Percentiles rank a stretch among this genome's conserved stretches.
phyloP scores from a whole-genome alignment of 2,329 filamentous ascomycete species.

The Esteya vermicola region DNA sequence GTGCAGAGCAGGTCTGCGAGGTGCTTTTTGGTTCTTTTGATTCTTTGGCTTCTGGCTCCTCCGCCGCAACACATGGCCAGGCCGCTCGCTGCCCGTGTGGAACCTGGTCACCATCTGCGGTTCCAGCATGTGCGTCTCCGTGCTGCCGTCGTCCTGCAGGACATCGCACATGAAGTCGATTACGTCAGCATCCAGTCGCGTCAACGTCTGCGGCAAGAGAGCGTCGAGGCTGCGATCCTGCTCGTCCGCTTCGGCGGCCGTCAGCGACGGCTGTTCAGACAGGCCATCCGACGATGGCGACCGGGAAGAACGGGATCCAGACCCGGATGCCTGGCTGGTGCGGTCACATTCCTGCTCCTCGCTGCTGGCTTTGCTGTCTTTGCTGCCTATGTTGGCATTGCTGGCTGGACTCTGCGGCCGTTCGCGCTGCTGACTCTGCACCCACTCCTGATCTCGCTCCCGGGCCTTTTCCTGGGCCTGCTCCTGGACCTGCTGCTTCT shows the following conservation, averaged over 20 bases:
- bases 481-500: slow-evolving; percentile 13
- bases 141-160: slow-evolving; percentile 39
- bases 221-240: slow-evolving; percentile 16
- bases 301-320: slow-evolving; percentile 6
- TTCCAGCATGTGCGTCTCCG: slow-evolving; percentile 32
- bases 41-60: slow-evolving; percentile 8
- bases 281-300: slow-evolving; percentile 11
- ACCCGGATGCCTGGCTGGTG: too few relatives aligned
- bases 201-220: slow-evolving; percentile 42
- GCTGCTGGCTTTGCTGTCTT: too few relatives aligned
- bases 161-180: slow-evolving; percentile 48
- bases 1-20: too few relatives aligned
- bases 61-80: slow-evolving; percentile 21
- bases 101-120: slow-evolving; percentile 20
- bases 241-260: slow-evolving; percentile 4
- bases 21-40: too few relatives aligned
- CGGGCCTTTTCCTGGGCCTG: too few relatives aligned
- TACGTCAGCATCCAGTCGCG: slow-evolving; percentile 36
- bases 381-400: too few relatives aligned
- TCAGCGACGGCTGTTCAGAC: slow-evolving; percentile 10
- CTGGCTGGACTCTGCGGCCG: too few relatives aligned
- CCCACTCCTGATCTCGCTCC: too few relatives aligned
- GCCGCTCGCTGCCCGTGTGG: slow-evolving; percentile 14
- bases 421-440: too few relatives aligned
- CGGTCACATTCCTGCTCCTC: too few relatives aligned